A percentile compares a stretch with the other conserved stretches of the same genome.
Evolutionary conservation across 306 rosid species (phyloP).

Genomic region (Cicer cuneatum): DNA sequence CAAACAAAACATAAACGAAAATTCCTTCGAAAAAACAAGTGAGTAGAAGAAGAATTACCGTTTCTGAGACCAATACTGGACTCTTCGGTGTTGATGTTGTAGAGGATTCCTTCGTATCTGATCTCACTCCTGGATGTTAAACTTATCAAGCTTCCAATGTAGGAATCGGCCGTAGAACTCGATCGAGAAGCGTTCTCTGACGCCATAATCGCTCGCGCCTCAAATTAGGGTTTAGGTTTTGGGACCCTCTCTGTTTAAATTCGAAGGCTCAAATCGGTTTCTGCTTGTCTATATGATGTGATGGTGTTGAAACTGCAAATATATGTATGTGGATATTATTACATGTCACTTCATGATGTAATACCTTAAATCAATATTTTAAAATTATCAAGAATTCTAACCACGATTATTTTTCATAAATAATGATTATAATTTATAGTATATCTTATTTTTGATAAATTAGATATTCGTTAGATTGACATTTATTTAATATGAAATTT

Average conservation of each 20-base stretch:
- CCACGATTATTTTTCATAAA: too few species aligned
- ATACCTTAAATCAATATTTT: too few species aligned
- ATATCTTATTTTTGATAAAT: too few species aligned
- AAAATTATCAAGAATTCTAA: too few species aligned
- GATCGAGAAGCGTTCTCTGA: conserved; percentile 64
- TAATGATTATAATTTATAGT: too few species aligned
- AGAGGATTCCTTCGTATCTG: conserved; percentile 78
- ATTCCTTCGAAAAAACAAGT: neutral
- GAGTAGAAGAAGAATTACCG: conserved; percentile 45
- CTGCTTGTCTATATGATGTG: neutral
- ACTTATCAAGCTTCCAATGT: conserved; percentile 79
- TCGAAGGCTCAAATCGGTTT: conserved; percentile 40
- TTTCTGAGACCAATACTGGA: conserved; percentile 81
- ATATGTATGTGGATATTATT: too few species aligned
- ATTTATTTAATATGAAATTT: too few species aligned
- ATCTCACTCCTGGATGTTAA: conserved; percentile 86
- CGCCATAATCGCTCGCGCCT: conserved; percentile 58
- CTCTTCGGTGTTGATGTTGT: conserved; percentile 77
- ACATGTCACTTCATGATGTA: too few species aligned
- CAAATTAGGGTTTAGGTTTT: conserved; percentile 62
- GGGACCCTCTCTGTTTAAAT: conserved; percentile 3
- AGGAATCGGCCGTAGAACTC: conserved; percentile 78
- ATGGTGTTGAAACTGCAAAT: too few species aligned
- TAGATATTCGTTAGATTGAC: too few species aligned
- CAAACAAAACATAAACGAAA: neutral